Evolutionary conservation across 2,329 filamentous ascomycete genomes (phyloP), one percentile per base, ranked within the genome.

Genomic region (Fonsecaea nubica): DNA sequence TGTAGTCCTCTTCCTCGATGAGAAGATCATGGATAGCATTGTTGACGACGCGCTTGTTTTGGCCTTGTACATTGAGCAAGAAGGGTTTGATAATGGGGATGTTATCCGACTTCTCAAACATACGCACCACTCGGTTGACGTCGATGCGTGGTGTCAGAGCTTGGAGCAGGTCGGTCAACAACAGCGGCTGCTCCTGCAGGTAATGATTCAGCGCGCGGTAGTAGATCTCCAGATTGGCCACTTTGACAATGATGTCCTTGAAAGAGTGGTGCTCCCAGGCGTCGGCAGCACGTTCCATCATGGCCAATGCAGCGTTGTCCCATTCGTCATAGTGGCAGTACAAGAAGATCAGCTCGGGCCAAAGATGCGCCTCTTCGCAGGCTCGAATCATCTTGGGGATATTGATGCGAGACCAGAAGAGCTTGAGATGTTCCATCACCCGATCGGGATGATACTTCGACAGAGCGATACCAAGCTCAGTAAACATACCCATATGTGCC

Each of bases 181-280:
- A 86, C 12, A 94, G 92, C 38, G 95, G 95, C 78, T 99, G 95
- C 81, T 99, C 92, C 81, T 98, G 92, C 48, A 99, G 88, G 80
- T 98, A 98, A 82, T 97, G 97, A 83, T 94, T 96, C 76, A 98
- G 86, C 33, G 92, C 92, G 62, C 94, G 92, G 85, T 99, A 99
- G 84, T 98, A 99, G 75, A 99, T 99, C 81, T 99, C 96, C 76
- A 99, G 82, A 82, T 99, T 99, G 75, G 93, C 92, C 72, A 97
- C 94, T 87, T 99, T 99, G 81, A 97, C 89, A 64, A 97, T 86
- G 59, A 96, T 98, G 77, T 99, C 96, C 86, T 99, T 99, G 89
- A 99, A 99, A 57, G 96, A 95, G 78, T 97, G 93, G 82, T 99
- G 95, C 79, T 99, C 96, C 95, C 95, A 99, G 1, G 95, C 93